These are phyloP conservation scores for Bombardia bombarda DNA, from an alignment of 495 filamentous ascomycete genomes.

Conservation along the genomic window DNA sequence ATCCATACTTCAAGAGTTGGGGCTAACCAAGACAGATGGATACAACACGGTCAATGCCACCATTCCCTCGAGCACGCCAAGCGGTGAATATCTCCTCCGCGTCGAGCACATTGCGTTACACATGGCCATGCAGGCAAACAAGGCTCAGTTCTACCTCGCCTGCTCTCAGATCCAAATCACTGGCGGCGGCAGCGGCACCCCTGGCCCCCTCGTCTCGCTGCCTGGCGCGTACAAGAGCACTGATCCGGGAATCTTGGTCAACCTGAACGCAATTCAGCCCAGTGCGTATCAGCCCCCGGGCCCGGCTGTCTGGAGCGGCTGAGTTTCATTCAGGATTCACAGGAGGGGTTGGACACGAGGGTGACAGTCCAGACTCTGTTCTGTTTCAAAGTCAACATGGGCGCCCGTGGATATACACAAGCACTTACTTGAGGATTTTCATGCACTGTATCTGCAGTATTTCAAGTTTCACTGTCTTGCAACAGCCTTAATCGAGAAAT, in stretches of 20 bases:
- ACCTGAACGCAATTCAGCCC: slow-evolving; percentile 25
- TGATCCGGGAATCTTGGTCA: slow-evolving; percentile 40
- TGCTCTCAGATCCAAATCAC: slow-evolving; percentile 51
- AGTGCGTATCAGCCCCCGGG: slow-evolving; percentile 36
- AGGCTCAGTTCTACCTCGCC: slow-evolving; percentile 45
- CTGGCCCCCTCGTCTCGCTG: slow-evolving; percentile 36
- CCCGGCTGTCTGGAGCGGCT: slow-evolving; percentile 29
- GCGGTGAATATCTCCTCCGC: slow-evolving; percentile 50
- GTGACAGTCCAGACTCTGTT: too few relatives aligned
- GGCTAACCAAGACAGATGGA: slow-evolving; percentile 24
- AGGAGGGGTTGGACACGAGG: too few relatives aligned
- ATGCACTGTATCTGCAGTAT: too few relatives aligned
- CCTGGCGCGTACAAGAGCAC: slow-evolving; percentile 45
- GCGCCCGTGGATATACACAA: too few relatives aligned
- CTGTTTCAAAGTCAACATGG: too few relatives aligned
- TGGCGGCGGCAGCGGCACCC: slow-evolving; percentile 38
- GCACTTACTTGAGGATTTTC: too few relatives aligned
- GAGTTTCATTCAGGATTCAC: too few relatives aligned
- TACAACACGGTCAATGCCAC: slow-evolving; percentile 35
- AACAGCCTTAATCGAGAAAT: too few relatives aligned
- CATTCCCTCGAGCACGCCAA: slow-evolving; percentile 33
- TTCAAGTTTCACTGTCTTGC: too few relatives aligned
- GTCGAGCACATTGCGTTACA: slow-evolving; percentile 49
- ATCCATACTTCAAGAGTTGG: neutral
- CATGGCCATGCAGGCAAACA: slow-evolving; percentile 30